Evolutionary conservation across 1,284 basidiomycete species (phyloP), one percentile per base, ranked within the genome.

Genomic region (Macrocystidia cucumis): DNA sequence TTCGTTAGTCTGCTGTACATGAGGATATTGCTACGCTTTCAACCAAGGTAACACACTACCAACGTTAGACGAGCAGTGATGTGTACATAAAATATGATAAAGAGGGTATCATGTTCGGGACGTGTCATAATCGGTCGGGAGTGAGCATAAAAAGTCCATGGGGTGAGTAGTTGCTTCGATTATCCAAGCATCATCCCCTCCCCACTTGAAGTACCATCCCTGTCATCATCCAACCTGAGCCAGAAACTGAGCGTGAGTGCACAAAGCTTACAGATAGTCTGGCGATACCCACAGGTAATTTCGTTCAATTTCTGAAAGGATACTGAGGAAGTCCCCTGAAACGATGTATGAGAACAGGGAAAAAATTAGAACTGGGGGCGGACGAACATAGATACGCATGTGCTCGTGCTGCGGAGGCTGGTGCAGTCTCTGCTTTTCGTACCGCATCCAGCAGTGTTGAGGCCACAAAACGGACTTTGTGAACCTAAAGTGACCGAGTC

Each of bases 391-490:
- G 65, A 55, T 83, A 88, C 25, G 78, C 83, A 50, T 88, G 82
- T 4, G 76, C 89, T 35, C 81, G 77, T 43, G 74, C 82, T 44
- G 85, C 79, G 43, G 82, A 75, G 30, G 75, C 75, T 46, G 83
- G 78, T 34, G 79, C 72, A 22, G 77, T 80, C 58, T 88, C 77
- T 42, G 78, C 82, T 56, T 84, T 85, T 35, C 80, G 70, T 30
- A 92, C 80, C n/a, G 83, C 78, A 53, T 92, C 89, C 40, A 92
- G 67, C 32, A 92, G 62, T 2, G 86, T 90, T 14, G 85, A 90
- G 9, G 89, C 89, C 13, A 91, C 85, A 52, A 90, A 91, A 37
- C 89, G 78, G 40, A 91, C 86, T 68, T 91, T 91, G 55, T 86
- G 80, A 9, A 91, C 85, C 78, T 60, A 36, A 47, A 34, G 39